phyloP scores from a whole-genome alignment of 2,329 filamentous ascomycete genomes.

The Colletotrichum camelliae region DNA sequence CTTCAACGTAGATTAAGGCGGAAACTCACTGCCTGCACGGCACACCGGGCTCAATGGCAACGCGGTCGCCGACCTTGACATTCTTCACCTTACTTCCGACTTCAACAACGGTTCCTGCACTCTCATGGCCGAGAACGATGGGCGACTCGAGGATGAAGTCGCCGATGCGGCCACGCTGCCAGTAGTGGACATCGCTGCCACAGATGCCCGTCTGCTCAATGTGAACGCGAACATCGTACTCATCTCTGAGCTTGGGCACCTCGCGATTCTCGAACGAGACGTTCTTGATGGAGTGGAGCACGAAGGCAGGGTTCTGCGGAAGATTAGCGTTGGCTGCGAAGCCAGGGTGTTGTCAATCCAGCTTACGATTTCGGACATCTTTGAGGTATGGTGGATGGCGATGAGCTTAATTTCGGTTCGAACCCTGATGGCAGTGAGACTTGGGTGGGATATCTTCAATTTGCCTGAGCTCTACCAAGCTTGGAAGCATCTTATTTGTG shows the following conservation, averaged over 20 bases:
- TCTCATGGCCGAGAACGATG: constrained; percentile 54
- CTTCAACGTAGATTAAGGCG: neutral
- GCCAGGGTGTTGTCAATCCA: neutral
- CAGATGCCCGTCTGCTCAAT: constrained; percentile 54
- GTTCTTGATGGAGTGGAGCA: constrained; percentile 48
- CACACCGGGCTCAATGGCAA: constrained; percentile 54
- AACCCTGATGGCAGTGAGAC: neutral
- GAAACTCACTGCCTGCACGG: constrained; percentile 36
- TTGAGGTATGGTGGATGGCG: neutral
- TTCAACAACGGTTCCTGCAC: constrained; percentile 44
- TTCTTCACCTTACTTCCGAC: constrained; percentile 45
- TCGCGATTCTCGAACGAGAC: constrained; percentile 49
- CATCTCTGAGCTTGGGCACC: constrained; percentile 42
- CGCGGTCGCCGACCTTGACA: constrained; percentile 47
- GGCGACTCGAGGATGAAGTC: constrained; percentile 49
- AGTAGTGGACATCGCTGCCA: constrained; percentile 51
- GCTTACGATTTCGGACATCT: constrained; percentile 5
- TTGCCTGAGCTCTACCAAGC: neutral
- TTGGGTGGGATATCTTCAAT: neutral
- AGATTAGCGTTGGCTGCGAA: neutral
- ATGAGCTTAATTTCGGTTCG: neutral
- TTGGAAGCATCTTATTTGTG: neutral
- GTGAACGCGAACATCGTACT: constrained; percentile 47
- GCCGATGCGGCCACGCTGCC: constrained; percentile 51
- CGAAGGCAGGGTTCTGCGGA: constrained; percentile 49